Base-by-base conservation (phyloP, 1,284 basidiomycete species). In the Hemileia vastatrix region DNA sequence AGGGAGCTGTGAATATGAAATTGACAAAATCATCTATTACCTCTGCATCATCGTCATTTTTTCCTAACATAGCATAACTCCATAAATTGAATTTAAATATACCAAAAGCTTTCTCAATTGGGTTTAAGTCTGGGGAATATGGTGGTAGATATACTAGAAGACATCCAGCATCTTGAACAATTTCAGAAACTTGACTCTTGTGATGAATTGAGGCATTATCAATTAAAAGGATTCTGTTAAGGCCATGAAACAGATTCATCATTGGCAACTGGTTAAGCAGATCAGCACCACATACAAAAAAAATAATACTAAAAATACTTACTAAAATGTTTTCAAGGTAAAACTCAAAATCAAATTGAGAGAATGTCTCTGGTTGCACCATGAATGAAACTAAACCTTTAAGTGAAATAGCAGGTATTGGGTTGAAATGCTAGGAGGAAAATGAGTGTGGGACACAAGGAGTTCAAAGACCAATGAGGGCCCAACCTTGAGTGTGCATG, bases 111-210 rank as follows among this genome's bases (percentile, higher is more conserved):
- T n/a, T n/a, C n/a, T n/a, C n/a, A n/a, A n/a, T n/a, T 3, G 50
- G 50, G 23, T 54, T 36, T 3, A 54, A n/a, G 32, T 54, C 52
- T 36, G 52, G 52, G 8, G n/a, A 54, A 21, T 54, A 54, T 9
- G 31, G n/a, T 36, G 52, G 31, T 1, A 54, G 18, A 24, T 54
- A 40, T 3, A 54, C 3, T n/a, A 54, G 21, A 4, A 15, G 18
- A 36, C 52, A 54, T 18, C 52, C 52, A 6, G 33, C 43, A 19
- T 13, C 24, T 36, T 54, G 32, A 2, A 54, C 13, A 8, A 54
- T 36, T 19, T 36, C 52, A 13, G 8, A 3, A 5, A 54, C 32
- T 18, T 21, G 31, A 5, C 52, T 21, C 8, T 54, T 15, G 24
- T 36, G 31, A n/a, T 54, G 24, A 19, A 54, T 6, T 2, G 24